These are phyloP conservation scores for Raphanus raphanistrum DNA, from an alignment of 345 rosid species.

Conservation along the genomic window DNA sequence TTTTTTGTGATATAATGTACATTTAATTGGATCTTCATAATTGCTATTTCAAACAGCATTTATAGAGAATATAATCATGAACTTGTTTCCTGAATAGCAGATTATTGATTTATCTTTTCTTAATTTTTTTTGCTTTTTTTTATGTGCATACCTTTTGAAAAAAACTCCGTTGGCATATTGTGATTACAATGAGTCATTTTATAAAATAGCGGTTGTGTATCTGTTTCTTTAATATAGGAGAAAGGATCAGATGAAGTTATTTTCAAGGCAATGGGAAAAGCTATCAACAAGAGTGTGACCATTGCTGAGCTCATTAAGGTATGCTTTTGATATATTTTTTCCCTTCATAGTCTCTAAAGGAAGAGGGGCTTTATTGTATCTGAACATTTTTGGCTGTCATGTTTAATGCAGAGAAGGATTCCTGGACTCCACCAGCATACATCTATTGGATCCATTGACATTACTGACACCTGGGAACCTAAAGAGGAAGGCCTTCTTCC, in stretches of 20 bases:
- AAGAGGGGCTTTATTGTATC: neutral
- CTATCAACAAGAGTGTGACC: conserved; percentile 91
- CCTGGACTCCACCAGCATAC: conserved; percentile 89
- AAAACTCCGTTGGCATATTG: neutral
- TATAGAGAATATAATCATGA: neutral
- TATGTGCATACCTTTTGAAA: neutral
- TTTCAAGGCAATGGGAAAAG: conserved; percentile 98
- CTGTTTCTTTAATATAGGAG: conserved; percentile 15
- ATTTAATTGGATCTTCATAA: neutral
- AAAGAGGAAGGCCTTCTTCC: conserved; percentile 93
- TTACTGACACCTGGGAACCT: conserved; percentile 92
- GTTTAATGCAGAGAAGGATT: conserved; percentile 74
- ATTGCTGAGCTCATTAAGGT: conserved; percentile 95
- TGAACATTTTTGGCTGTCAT: conserved; percentile 13
- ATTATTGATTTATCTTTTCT: too few species aligned
- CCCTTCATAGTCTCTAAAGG: neutral
- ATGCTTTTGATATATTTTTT: neutral
- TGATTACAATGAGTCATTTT: neutral
- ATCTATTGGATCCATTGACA: conserved; percentile 84
- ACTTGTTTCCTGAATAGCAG: neutral
- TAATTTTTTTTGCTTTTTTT: neutral
- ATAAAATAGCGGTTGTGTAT: neutral
- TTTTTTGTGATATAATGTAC: neutral
- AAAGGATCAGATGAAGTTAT: conserved; percentile 64
- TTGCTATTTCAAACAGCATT: neutral